phyloP scores from a whole-genome alignment of 2,329 filamentous ascomycete genomes.

The Colletotrichum somersetense region DNA sequence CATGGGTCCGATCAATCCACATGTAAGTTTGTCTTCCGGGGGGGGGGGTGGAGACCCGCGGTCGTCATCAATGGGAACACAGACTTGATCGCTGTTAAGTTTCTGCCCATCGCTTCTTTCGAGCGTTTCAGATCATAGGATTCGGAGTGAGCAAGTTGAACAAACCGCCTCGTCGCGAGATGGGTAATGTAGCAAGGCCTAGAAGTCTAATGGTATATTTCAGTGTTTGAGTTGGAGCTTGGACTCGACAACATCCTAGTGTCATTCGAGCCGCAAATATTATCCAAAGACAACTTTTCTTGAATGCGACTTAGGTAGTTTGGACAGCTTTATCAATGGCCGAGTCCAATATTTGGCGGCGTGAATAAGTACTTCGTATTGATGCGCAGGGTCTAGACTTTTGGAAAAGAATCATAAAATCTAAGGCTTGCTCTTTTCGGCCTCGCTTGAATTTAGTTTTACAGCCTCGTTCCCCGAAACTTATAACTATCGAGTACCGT shows the following conservation, averaged over 20 bases:
- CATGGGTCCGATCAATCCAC: background rate
- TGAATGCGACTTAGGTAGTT: background rate
- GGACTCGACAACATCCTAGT: background rate
- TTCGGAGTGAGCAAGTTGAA: background rate
- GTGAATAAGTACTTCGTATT: background rate
- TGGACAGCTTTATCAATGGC: background rate
- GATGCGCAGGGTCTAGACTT: background rate
- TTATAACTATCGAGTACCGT: background rate
- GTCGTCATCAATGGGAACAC: background rate
- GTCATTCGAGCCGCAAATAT: background rate
- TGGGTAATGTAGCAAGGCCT: background rate
- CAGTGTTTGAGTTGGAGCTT: background rate
- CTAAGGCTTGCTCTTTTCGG: background rate
- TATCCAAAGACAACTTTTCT: background rate
- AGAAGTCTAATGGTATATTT: background rate
- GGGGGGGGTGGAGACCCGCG: no score
- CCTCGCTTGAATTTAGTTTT: background rate
- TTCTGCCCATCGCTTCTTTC: conserved; percentile 3
- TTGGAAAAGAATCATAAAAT: background rate
- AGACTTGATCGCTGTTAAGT: background rate
- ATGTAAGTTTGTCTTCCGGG: background rate
- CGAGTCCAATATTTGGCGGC: background rate
- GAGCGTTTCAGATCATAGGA: background rate
- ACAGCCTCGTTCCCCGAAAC: background rate
- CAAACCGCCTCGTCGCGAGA: background rate